Evolutionary conservation across 305 asterid species (phyloP), one percentile per base, ranked within the genome.

Genomic region (Fraxinus greggii): DNA sequence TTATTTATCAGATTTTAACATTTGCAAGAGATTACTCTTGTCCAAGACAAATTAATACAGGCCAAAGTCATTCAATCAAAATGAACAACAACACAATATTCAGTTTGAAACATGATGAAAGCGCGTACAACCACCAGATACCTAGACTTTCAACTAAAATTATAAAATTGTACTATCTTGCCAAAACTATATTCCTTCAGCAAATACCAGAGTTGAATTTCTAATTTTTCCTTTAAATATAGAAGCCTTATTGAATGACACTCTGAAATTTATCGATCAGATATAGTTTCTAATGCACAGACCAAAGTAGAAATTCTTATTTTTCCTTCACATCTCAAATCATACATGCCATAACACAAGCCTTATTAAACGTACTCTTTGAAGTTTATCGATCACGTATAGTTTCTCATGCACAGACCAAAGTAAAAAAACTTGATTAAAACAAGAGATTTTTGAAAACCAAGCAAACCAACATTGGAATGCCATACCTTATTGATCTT

Each of bases 401-500:
- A 72, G 77, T 61, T 75, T 69, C 74, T 33, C 76, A 26, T 80
- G 33, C 32, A 24, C 17, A 63, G 72, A 63, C 17, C 12, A 56
- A 56, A 76, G 32, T 42, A 42, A 5, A 54, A 82, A 29, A 26
- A n/a, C 56, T 15, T 5, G 21, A 51, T 42, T 31, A 23, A 74
- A 17, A 36, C 31, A 21, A 23, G 63, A 40, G 38, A 36, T 15
- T 24, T 8, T 29, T 3, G 45, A 7, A 28, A 76, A 31, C 69
- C 61, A 24, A 1, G 67, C 35, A 73, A 76, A 81, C 78, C 51
- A 33, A 45, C 38, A 70, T 59, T 74, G 63, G 72, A 80, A 65
- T 69, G 12, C 2, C 72, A 67, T 90, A 91, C 97, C 96, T 88
- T 40, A 92, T 89, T n/a, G 91, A 78, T 84, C 86, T 87, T 83